Base-by-base conservation (phyloP, 2,329 filamentous ascomycete genomes). In the Fusarium anthophilum region DNA sequence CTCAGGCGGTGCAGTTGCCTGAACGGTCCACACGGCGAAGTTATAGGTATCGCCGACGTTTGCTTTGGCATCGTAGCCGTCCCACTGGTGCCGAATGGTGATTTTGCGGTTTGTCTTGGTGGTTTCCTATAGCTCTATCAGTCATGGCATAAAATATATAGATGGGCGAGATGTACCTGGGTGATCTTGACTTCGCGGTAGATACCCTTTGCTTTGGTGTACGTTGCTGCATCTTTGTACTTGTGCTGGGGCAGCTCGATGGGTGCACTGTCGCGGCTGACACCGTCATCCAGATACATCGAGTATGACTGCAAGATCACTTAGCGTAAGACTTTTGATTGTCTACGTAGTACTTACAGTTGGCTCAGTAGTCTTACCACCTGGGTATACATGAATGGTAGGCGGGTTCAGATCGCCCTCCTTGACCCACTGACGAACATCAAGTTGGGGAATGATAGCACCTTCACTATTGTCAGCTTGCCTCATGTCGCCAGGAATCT, bases 401-500 rank as follows among this genome's bases (percentile, higher is more conserved):
- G 51, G 59, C 13, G 59, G 20, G 32, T 63, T 63, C 15, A 38
- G 26, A 18, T 57, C 38, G 1, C 35, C 26, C 51, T 63, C 59
- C 7, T 38, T 35, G 13, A 63, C 18, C 22, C 17, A 63, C 12
- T 57, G 51, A 32, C 59, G 59, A 28, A 63, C 51, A 4, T 30
- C 59, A 38, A 63, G 18, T 5, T 63, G 59, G 7, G 59, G 59
- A 58, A 63, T 63, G 24, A 63, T 63, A 6, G 59, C 59, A 47
- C 59, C 59, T 57, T 15, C 30, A 8, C 4, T n/a, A 44, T 1
- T 12, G 9, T 62, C 13, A 62, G 58, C 24, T 24, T 15, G 1
- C 1, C 17, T 9, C 9, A 28, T 2, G 5, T 6, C 10, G 4
- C 3, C 4, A 28, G 2, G 0, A 2, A 0, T 2, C 0, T 13